These are phyloP conservation scores for Pezicula rhizophila DNA, from an alignment of 2,329 filamentous ascomycete species.

Conservation along the genomic window DNA sequence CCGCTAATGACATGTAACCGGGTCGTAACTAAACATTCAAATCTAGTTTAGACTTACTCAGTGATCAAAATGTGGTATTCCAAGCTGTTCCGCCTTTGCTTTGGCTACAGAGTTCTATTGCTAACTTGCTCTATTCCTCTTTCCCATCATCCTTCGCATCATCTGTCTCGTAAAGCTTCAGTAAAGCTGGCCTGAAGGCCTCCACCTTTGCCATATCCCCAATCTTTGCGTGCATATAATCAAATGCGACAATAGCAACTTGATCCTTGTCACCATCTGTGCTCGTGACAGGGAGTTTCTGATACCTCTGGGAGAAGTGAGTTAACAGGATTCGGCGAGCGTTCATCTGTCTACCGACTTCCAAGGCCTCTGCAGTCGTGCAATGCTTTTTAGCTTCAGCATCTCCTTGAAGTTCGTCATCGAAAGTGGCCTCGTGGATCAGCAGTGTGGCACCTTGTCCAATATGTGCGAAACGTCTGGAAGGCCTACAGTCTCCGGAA, in stretches of 20 bases:
- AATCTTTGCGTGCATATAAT: slow-evolving; percentile 69
- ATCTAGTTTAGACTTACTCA: too few relatives aligned
- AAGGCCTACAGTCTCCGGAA: slow-evolving; percentile 89
- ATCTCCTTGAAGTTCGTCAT: slow-evolving; percentile 73
- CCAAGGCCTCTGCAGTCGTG: slow-evolving; percentile 80
- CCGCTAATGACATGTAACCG: too few relatives aligned
- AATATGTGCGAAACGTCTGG: slow-evolving; percentile 59
- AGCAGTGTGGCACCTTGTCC: slow-evolving; percentile 74
- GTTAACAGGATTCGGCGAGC: slow-evolving; percentile 79
- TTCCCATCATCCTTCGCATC: slow-evolving; percentile 9
- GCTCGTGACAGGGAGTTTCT: slow-evolving; percentile 32
- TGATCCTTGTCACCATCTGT: slow-evolving; percentile 40
- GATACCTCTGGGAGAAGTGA: slow-evolving; percentile 92
- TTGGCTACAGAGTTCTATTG: not conserved
- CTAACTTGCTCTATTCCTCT: not conserved
- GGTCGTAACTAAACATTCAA: too few relatives aligned
- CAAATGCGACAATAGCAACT: slow-evolving; percentile 68
- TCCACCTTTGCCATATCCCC: slow-evolving; percentile 64
- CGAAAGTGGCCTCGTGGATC: slow-evolving; percentile 94
- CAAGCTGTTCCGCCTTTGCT: not conserved
- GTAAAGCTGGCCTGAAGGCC: slow-evolving; percentile 53
- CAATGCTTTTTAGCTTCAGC: slow-evolving; percentile 85
- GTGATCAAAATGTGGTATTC: too few relatives aligned
- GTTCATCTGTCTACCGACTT: slow-evolving; percentile 69
- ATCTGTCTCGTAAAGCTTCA: slow-evolving; percentile 45